phyloP scores from a whole-genome alignment of 1,284 basidiomycete species.

The Cystobasidium pallidum region DNA sequence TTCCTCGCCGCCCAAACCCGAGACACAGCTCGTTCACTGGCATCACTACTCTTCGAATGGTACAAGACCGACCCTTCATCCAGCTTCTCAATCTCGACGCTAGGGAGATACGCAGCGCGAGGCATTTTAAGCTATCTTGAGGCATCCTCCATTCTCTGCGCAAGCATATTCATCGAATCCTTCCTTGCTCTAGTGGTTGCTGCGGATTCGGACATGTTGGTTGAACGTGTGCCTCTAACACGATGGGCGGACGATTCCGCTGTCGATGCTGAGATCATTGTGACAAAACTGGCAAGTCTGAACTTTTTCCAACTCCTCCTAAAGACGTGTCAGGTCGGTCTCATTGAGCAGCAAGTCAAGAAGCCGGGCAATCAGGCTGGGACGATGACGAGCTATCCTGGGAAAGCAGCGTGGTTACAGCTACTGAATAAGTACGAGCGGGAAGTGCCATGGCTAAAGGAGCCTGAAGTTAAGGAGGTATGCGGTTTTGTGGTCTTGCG shows the following conservation, averaged over 20 bases:
- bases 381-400: conserved; percentile 45
- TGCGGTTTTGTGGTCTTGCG: neutral
- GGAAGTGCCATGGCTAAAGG: conserved; percentile 59
- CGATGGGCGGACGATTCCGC: conserved; percentile 47
- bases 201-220: conserved; percentile 59
- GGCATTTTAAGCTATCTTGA: conserved; percentile 85
- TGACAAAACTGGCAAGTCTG: conserved; percentile 72
- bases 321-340: conserved; percentile 74
- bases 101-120: conserved; percentile 75
- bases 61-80: conserved; percentile 58
- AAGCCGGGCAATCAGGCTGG: conserved; percentile 37
- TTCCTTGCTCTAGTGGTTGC: conserved; percentile 68
- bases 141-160: conserved; percentile 82
- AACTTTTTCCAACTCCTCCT: conserved; percentile 89
- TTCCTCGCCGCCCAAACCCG: conserved; percentile 80
- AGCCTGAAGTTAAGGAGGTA: conserved; percentile 74
- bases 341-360: conserved; percentile 61
- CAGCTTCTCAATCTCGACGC: conserved; percentile 32
- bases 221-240: conserved; percentile 54
- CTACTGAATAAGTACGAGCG: conserved; percentile 50
- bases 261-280: conserved; percentile 66
- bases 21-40: conserved; percentile 81
- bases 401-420: conserved; percentile 48
- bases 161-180: conserved; percentile 76
- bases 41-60: conserved; percentile 83